These are phyloP conservation scores for Diutina siamensis DNA, from an alignment of 1,139 yeast species.

Conservation along the genomic window DNA sequence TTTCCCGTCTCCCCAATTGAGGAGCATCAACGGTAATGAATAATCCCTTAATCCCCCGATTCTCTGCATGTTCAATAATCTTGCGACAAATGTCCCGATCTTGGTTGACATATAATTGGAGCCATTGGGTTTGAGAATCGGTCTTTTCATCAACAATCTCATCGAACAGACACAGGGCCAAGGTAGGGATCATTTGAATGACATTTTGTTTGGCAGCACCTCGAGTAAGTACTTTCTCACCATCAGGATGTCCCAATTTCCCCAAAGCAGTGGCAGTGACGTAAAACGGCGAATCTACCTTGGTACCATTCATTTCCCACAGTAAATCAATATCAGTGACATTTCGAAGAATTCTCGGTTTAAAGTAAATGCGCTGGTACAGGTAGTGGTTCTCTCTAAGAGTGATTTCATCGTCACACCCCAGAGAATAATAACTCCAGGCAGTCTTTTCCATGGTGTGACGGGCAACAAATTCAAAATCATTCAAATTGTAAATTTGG, in stretches of 20 bases:
- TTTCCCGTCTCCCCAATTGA: slow-evolving; percentile 84
- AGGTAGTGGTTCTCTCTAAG: slow-evolving; percentile 83
- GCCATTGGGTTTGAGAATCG: slow-evolving; percentile 20
- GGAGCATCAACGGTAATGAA: slow-evolving; percentile 94
- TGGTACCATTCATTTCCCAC: slow-evolving; percentile 2
- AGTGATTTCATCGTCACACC: slow-evolving; percentile 86
- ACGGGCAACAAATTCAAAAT: slow-evolving; percentile 79
- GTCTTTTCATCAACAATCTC: slow-evolving; percentile 41
- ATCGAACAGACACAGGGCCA: slow-evolving; percentile 44
- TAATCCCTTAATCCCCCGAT: slow-evolving; percentile 64
- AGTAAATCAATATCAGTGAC: slow-evolving; percentile 25
- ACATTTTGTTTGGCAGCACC: slow-evolving; percentile 36
- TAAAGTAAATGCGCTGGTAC: slow-evolving; percentile 75
- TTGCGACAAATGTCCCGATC: slow-evolving; percentile 43
- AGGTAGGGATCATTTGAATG: slow-evolving; percentile 47
- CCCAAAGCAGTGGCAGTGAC: slow-evolving; percentile 50
- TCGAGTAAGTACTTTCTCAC: slow-evolving; percentile 38
- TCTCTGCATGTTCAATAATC: slow-evolving; percentile 62
- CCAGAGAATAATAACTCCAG: slow-evolving; percentile 89
- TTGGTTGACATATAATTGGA: slow-evolving; percentile 36
- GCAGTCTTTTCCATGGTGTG: slow-evolving; percentile 65
- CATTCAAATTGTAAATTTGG: slow-evolving; percentile 61
- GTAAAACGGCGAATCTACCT: slow-evolving; percentile 37
- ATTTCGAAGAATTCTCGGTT: slow-evolving; percentile 70
- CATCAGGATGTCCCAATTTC: slow-evolving; percentile 43